Evolutionary conservation across 2,329 filamentous ascomycete species (phyloP).

Genomic region (Colletotrichum sp.): DNA sequence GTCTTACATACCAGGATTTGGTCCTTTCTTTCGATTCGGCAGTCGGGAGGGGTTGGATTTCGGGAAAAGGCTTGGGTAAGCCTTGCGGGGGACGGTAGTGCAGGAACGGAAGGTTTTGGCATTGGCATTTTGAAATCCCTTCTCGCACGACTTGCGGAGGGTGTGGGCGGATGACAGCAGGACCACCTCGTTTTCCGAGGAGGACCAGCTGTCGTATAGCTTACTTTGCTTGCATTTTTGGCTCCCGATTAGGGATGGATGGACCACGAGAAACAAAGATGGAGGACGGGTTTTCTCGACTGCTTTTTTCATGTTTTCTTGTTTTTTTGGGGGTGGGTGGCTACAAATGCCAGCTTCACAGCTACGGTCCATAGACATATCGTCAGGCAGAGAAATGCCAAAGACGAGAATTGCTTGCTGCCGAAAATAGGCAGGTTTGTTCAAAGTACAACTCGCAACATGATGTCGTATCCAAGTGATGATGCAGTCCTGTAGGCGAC

Average conservation of each 20-base stretch:
- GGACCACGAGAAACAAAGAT: not conserved
- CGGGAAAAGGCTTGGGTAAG: not conserved
- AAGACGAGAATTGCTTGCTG: not conserved
- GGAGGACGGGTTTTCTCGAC: not conserved
- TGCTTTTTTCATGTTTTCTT: not conserved
- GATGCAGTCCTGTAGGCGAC: not conserved
- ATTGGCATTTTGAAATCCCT: not conserved
- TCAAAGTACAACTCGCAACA: not conserved
- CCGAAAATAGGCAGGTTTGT: not conserved
- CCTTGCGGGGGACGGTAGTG: not conserved
- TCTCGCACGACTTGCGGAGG: not conserved
- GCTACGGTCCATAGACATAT: not conserved
- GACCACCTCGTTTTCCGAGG: not conserved
- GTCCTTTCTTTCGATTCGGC: not conserved
- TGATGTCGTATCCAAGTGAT: not conserved
- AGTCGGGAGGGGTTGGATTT: not conserved
- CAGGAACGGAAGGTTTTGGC: not conserved
- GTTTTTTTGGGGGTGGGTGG: not conserved
- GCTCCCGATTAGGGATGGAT: not conserved
- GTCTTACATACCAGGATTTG: not conserved
- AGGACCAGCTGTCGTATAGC: not conserved
- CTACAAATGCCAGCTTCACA: constrained; percentile 4
- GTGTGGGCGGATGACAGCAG: not conserved
- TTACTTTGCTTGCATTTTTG: not conserved
- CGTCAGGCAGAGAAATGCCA: not conserved